A percentile compares a stretch with the other conserved stretches of the same genome.
Evolutionary conservation across 371 early-diverging fungal species (phyloP).

Genomic region (Chytridium lagenaria): DNA sequence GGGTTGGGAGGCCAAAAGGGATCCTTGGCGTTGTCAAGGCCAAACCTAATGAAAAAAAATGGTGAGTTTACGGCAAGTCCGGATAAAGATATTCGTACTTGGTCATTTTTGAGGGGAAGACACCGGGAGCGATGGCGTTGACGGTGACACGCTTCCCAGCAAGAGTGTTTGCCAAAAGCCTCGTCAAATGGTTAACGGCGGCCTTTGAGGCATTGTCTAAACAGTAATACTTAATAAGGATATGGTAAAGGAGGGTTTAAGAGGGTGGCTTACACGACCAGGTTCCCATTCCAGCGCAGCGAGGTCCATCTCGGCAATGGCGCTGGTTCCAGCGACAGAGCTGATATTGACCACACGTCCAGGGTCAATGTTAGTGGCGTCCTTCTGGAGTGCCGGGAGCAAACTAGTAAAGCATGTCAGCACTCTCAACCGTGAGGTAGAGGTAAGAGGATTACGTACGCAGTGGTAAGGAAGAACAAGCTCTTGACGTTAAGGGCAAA

Average conservation of each 20-base stretch:
- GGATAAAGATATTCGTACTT: slow-evolving; percentile 6
- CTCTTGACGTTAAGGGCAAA: slow-evolving; percentile 89
- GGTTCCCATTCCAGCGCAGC: slow-evolving; percentile 44
- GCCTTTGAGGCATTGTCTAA: slow-evolving; percentile 66
- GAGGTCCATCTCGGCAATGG: slow-evolving; percentile 38
- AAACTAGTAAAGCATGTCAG: slow-evolving; percentile 46
- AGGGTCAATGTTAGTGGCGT: slow-evolving; percentile 60
- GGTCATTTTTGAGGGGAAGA: slow-evolving; percentile 88
- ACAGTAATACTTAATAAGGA: not conserved
- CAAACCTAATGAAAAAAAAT: slow-evolving; percentile 13
- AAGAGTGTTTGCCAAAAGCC: slow-evolving; percentile 43
- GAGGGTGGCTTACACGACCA: slow-evolving; percentile 47
- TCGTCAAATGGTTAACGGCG: slow-evolving; percentile 64
- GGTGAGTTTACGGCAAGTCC: not conserved
- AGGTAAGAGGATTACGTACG: slow-evolving; percentile 66
- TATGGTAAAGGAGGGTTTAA: too few species aligned
- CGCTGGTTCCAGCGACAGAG: slow-evolving; percentile 52
- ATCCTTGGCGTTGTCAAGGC: slow-evolving; percentile 44
- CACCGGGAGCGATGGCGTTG: slow-evolving; percentile 91
- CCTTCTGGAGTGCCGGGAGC: slow-evolving; percentile 76
- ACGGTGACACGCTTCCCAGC: slow-evolving; percentile 67
- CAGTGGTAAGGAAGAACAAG: slow-evolving; percentile 82
- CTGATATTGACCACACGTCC: slow-evolving; percentile 64
- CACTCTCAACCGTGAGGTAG: not conserved
- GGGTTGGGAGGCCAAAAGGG: slow-evolving; percentile 47